Conservation (phyloP, 495 filamentous ascomycete species). For the Podospora fimiseda region DNA sequence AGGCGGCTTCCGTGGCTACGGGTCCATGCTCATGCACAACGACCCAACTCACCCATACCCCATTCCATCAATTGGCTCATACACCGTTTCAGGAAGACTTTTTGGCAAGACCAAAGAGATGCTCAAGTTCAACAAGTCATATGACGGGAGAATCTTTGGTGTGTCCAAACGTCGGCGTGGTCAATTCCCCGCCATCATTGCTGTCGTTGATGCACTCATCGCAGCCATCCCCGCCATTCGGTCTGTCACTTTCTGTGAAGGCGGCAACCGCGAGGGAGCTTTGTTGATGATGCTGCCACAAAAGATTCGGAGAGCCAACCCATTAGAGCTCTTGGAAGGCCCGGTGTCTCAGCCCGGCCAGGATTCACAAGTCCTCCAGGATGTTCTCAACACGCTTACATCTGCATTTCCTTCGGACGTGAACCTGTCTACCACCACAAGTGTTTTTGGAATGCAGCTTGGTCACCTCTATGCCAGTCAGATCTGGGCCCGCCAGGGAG, state of each 20-base stretch:
- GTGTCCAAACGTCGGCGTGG: slow-evolving; percentile 73
- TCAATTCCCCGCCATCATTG: slow-evolving; percentile 79
- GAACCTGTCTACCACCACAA: slow-evolving; percentile 45
- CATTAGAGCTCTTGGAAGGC: slow-evolving; percentile 41
- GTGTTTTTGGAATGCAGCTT: slow-evolving; percentile 35
- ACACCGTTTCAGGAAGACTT: slow-evolving; percentile 52
- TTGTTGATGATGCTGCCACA: slow-evolving; percentile 60
- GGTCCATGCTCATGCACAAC: slow-evolving; percentile 71
- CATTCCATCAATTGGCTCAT: slow-evolving; percentile 78
- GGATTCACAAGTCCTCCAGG: slow-evolving; percentile 32
- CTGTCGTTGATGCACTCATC: slow-evolving; percentile 66
- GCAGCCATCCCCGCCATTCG: slow-evolving; percentile 63
- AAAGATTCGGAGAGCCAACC: slow-evolving; percentile 54
- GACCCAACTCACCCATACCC: slow-evolving; percentile 69
- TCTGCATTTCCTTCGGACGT: slow-evolving; percentile 48
- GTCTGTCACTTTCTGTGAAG: slow-evolving; percentile 75
- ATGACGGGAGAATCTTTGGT: slow-evolving; percentile 61
- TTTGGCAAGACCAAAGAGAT: slow-evolving; percentile 59
- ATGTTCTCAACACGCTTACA: slow-evolving; percentile 42
- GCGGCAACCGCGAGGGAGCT: slow-evolving; percentile 77
- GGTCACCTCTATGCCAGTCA: slow-evolving; percentile 34
- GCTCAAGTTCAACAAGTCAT: slow-evolving; percentile 47
- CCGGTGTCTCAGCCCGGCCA: slow-evolving; percentile 15
- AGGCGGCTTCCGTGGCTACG: slow-evolving; percentile 87
- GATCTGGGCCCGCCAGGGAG: slow-evolving; percentile 43